A percentile compares a stretch with the other conserved stretches of the same genome.
Evolutionary conservation across 331 rosid genomes (phyloP).

Genomic region (Rhamnella rubrinervis): DNA sequence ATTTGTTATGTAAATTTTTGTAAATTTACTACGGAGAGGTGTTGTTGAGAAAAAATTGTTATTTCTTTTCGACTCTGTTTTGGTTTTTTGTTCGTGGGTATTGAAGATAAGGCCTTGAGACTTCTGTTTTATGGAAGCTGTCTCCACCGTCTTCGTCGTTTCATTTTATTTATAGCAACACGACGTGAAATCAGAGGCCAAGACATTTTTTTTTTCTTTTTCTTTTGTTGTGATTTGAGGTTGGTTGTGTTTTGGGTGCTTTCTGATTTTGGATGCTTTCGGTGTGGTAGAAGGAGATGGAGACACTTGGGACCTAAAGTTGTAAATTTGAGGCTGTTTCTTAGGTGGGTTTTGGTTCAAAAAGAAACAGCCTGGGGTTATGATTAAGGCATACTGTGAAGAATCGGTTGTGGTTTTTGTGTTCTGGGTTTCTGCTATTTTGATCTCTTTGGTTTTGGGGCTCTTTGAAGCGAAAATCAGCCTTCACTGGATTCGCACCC

Average conservation of each 20-base stretch:
- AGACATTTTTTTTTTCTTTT: conserved; percentile 23
- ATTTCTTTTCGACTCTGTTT: conserved; percentile 9
- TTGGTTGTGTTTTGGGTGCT: conserved; percentile 33
- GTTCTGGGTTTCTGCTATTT: conserved; percentile 41
- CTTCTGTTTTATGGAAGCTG: conserved; percentile 22
- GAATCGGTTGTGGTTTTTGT: conserved; percentile 50
- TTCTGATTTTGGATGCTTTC: conserved; percentile 44
- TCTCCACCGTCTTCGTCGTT: conserved; percentile 27
- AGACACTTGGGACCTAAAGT: conserved; percentile 44
- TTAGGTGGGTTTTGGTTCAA: conserved; percentile 39
- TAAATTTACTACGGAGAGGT: conserved; percentile 6
- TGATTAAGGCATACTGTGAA: conserved; percentile 58
- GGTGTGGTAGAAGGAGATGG: conserved; percentile 39
- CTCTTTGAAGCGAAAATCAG: neutral
- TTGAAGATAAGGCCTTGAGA: conserved; percentile 25
- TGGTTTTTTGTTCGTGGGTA: conserved; percentile 30
- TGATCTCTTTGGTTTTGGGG: conserved; percentile 61
- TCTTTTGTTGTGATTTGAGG: conserved; percentile 21
- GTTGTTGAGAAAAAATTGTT: conserved; percentile 14
- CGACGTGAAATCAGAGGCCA: conserved; percentile 25
- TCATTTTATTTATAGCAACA: conserved; percentile 17
- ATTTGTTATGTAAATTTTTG: conserved; percentile 10
- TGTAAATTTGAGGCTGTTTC: conserved; percentile 48
- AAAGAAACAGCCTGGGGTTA: conserved; percentile 59
- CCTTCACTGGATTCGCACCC: conserved; percentile 24